These are phyloP conservation scores for Sporothrix luriei DNA, from an alignment of 2,329 filamentous ascomycete genomes.

Conservation along the genomic window DNA sequence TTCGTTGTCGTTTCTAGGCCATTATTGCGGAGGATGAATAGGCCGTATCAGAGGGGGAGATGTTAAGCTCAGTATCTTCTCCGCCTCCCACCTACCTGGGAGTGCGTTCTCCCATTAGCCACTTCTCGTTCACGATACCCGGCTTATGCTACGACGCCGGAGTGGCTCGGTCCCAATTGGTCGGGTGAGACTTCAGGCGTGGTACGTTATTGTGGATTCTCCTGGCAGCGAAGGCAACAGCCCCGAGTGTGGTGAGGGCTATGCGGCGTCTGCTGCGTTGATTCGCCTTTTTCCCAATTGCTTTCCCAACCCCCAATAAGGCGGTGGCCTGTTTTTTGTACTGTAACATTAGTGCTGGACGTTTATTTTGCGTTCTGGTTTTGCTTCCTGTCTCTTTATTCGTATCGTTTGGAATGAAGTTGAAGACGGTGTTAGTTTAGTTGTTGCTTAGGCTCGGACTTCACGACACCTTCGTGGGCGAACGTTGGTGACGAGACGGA, in stretches of 20 bases:
- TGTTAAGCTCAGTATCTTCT: not conserved
- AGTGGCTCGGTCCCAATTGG: not conserved
- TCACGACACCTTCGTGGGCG: not conserved
- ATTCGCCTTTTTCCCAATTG: not conserved
- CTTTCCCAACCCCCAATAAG: not conserved
- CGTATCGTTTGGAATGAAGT: not conserved
- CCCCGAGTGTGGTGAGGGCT: constrained; percentile 5
- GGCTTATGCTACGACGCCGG: not conserved
- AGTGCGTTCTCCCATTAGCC: not conserved
- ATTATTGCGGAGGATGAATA: not conserved
- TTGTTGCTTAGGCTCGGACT: not conserved
- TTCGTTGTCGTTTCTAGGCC: not conserved
- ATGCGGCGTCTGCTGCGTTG: not conserved
- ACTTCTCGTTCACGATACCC: constrained; percentile 23
- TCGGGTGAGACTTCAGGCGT: not conserved
- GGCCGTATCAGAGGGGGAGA: not conserved
- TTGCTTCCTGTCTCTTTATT: not conserved
- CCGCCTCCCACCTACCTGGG: not conserved
- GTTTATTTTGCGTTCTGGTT: not conserved
- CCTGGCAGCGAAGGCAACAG: not conserved
- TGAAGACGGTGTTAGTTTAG: constrained; percentile 3
- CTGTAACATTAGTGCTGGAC: constrained; percentile 18
- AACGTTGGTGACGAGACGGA: not conserved
- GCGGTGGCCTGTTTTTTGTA: constrained; percentile 11
- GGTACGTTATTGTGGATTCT: not conserved